Evolutionary conservation across 768 basidiomycete genomes (phyloP).

Genomic region (Candolleomyces efflorescens): DNA sequence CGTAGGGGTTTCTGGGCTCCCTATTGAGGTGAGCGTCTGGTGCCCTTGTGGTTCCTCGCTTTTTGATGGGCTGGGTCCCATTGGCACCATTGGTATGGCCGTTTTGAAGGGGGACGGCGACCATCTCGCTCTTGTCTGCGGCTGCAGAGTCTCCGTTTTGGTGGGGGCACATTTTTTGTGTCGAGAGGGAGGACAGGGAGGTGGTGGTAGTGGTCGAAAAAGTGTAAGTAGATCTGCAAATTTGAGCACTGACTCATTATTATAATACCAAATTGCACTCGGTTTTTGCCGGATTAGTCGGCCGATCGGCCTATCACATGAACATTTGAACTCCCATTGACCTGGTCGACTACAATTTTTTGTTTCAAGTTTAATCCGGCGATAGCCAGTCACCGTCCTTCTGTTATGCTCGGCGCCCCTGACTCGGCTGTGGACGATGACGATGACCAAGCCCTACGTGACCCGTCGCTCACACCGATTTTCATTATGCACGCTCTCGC

Average conservation of each 20-base stretch:
- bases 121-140: slow-evolving; percentile 58
- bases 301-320: slow-evolving; percentile 3
- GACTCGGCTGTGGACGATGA: not conserved
- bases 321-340: no score
- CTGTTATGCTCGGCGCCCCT: not conserved
- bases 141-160: slow-evolving; percentile 46
- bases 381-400: not conserved
- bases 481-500: slow-evolving; percentile 71
- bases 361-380: no score
- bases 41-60: slow-evolving; percentile 36
- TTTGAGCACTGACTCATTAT: slow-evolving; percentile 2
- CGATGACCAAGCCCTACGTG: slow-evolving; percentile 27
- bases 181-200: slow-evolving; percentile 5
- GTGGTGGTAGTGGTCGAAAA: slow-evolving; percentile 12
- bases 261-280: not conserved
- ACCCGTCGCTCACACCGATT: slow-evolving; percentile 77
- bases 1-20: slow-evolving; percentile 71
- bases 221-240: slow-evolving; percentile 3
- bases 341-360: not conserved
- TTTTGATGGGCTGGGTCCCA: slow-evolving; percentile 22
- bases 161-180: slow-evolving; percentile 58
- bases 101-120: slow-evolving; percentile 57
- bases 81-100: slow-evolving; percentile 16
- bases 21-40: slow-evolving; percentile 31
- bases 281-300: slow-evolving; percentile 5